Evolutionary conservation across 495 filamentous ascomycete species (phyloP).

Genomic region (Pseudoneurospora amorphoporcata): DNA sequence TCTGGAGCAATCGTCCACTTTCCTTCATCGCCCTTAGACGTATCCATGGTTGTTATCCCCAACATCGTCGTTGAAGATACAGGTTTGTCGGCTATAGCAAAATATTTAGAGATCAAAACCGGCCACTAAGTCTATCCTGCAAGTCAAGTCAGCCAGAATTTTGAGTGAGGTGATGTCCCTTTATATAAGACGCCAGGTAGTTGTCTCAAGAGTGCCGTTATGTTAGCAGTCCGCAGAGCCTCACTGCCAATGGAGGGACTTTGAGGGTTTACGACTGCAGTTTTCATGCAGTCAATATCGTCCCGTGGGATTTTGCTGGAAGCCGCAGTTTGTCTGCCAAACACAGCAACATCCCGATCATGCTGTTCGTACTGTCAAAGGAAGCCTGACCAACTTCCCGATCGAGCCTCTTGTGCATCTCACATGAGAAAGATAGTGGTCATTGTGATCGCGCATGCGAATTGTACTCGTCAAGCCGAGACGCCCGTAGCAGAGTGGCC

Average conservation of each 20-base stretch:
- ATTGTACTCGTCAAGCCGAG: not conserved
- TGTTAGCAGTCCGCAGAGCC: not conserved
- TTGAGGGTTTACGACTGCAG: not conserved
- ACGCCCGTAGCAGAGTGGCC: not conserved
- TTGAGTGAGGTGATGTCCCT: not conserved
- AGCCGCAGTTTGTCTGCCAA: not conserved
- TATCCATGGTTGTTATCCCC: not conserved
- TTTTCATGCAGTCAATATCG: not conserved
- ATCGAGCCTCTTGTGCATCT: not conserved
- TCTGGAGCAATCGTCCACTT: not conserved
- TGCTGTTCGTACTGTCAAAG: not conserved
- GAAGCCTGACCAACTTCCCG: not conserved
- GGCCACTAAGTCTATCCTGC: not conserved
- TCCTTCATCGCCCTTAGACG: not conserved
- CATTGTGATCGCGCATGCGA: not conserved
- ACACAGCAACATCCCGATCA: not conserved
- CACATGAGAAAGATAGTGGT: not conserved
- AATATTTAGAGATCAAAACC: not conserved
- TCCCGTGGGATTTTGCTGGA: not conserved
- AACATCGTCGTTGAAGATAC: not conserved
- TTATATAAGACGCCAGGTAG: not conserved
- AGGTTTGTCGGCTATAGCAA: not conserved
- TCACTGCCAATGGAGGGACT: not conserved
- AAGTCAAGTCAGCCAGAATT: not conserved
- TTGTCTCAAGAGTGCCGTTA: not conserved